These are phyloP conservation scores for Sclerotinia spermophila DNA, from an alignment of 2,329 filamentous ascomycete species.

Conservation along the genomic window DNA sequence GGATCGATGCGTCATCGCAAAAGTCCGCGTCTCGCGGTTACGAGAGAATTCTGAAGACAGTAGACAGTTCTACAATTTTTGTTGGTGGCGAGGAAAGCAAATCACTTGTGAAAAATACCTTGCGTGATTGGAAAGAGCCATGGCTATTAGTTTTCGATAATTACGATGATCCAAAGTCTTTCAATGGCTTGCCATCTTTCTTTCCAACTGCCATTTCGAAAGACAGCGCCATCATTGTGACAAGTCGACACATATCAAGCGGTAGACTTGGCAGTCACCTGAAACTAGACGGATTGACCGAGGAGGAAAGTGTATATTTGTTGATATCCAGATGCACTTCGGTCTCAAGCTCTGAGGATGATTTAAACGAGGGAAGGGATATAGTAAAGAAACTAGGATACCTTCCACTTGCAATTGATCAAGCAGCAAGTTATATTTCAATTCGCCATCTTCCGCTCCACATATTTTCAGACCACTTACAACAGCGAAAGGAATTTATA, in stretches of 20 bases:
- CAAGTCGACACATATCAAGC: slow-evolving; percentile 21
- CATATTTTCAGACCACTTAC: slow-evolving; percentile 23
- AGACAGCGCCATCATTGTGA: slow-evolving; percentile 18
- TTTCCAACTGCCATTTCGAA: not conserved
- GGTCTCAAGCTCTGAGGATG: not conserved
- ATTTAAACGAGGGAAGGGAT: slow-evolving; percentile 5
- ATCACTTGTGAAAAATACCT: slow-evolving; percentile 12
- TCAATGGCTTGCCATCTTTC: slow-evolving; percentile 9
- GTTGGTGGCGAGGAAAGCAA: slow-evolving; percentile 5
- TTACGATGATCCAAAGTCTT: slow-evolving; percentile 23
- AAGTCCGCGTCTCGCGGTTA: slow-evolving; percentile 20
- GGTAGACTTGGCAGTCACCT: slow-evolving; percentile 15
- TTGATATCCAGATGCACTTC: slow-evolving; percentile 5
- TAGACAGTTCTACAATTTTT: slow-evolving; percentile 10
- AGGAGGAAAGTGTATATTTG: slow-evolving; percentile 19
- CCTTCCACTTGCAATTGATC: slow-evolving; percentile 31
- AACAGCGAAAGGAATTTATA: slow-evolving; percentile 18
- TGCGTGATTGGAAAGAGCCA: slow-evolving; percentile 12
- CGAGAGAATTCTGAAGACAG: slow-evolving; percentile 20
- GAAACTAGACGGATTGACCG: slow-evolving; percentile 8
- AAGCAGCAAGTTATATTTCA: slow-evolving; percentile 29
- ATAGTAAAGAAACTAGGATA: slow-evolving; percentile 21
- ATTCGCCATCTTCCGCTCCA: slow-evolving; percentile 18
- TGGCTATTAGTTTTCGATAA: slow-evolving; percentile 33
- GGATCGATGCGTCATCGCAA: slow-evolving; percentile 27